Evolutionary conservation across 129 eudicot species (phyloP).

Genomic region (Glebionis coronaria): DNA sequence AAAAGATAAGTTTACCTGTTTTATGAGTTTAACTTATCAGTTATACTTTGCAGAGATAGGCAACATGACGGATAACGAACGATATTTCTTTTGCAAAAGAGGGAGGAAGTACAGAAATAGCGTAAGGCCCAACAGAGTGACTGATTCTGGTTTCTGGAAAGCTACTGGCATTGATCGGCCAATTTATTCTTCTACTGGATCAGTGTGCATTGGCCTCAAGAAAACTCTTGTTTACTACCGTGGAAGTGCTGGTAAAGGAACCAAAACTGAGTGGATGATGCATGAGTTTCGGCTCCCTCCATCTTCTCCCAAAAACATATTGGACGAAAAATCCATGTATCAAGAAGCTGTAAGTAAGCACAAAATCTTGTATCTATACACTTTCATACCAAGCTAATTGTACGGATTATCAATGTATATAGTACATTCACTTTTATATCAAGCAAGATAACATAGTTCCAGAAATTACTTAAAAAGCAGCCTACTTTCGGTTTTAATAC

Average conservation of each 20-base stretch:
- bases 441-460: too few species aligned
- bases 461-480: too few species aligned
- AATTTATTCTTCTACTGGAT: conserved; percentile 41
- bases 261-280: conserved; percentile 95
- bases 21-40: neutral
- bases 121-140: conserved; percentile 83
- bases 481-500: too few species aligned
- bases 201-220: conserved; percentile 63
- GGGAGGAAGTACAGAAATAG: conserved; percentile 94
- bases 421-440: neutral
- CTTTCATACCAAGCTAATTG: neutral
- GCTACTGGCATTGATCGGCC: conserved; percentile 95
- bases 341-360: conserved; percentile 75
- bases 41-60: conserved; percentile 42
- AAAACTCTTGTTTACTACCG: conserved; percentile 74
- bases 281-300: conserved; percentile 80
- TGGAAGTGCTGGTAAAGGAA: conserved; percentile 80
- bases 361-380: neutral
- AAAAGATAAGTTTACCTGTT: neutral
- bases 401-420: neutral
- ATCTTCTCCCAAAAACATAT: conserved; percentile 8
- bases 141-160: conserved; percentile 95
- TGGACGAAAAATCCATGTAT: conserved; percentile 18
- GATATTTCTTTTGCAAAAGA: conserved; percentile 91
- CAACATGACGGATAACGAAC: conserved; percentile 64